A percentile compares a stretch with the other conserved stretches of the same genome.
Evolutionary conservation across 257 asterid species (phyloP).

Genomic region (Leptodermis oblonga): DNA sequence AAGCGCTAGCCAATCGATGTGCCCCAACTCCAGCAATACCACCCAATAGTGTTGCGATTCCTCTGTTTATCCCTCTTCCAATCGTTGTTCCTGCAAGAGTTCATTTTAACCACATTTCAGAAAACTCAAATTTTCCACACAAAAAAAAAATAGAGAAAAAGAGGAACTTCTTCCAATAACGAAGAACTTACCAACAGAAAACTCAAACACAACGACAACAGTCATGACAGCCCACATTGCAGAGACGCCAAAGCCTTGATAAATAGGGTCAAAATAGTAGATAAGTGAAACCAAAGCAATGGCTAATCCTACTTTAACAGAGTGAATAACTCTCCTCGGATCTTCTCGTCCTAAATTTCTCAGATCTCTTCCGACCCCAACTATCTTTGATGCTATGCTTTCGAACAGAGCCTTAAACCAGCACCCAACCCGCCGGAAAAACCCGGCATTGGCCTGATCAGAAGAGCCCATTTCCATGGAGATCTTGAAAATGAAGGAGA

Average conservation of each 20-base stretch:
- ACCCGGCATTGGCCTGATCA: constrained; percentile 18
- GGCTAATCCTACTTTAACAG: constrained; percentile 60
- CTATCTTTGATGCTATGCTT: constrained; percentile 16
- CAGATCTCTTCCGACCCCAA: constrained; percentile 12
- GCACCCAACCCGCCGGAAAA: not conserved
- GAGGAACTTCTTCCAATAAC: too few species aligned
- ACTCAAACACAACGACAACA: constrained; percentile 67
- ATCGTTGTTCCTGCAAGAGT: constrained; percentile 54
- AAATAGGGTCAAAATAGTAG: constrained; percentile 59
- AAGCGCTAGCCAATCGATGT: constrained; percentile 37
- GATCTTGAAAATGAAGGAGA: not conserved
- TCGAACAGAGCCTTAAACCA: constrained; percentile 20
- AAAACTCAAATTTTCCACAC: not conserved
- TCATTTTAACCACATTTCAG: not conserved
- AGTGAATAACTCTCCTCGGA: constrained; percentile 55
- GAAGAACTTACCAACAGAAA: constrained; percentile 48
- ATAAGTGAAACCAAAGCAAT: constrained; percentile 51
- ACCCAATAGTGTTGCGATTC: constrained; percentile 42
- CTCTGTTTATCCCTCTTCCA: constrained; percentile 58
- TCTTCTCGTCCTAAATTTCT: constrained; percentile 56
- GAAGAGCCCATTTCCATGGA: constrained; percentile 30
- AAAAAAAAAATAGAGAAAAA: not conserved
- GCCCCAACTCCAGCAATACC: constrained; percentile 45
- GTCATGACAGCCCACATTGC: constrained; percentile 83
- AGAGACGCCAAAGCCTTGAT: constrained; percentile 57